Conservation (phyloP, 129 eudicot species). For the Silybum marianum region DNA sequence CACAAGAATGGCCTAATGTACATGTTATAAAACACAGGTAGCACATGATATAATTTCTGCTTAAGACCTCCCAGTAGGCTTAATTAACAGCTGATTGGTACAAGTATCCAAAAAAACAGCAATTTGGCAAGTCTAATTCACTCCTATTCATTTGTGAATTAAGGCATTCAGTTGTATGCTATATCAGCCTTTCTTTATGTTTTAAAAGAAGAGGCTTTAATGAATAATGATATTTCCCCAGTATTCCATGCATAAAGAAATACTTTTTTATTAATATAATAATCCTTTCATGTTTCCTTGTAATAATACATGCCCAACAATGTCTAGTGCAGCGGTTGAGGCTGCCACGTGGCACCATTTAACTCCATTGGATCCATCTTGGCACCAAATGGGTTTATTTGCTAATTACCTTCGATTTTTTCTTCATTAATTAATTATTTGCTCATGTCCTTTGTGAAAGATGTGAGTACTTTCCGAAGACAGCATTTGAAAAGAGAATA, state of each 20-base stretch:
- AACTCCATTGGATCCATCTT: slow-evolving; percentile 43
- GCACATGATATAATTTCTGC: background rate
- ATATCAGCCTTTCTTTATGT: background rate
- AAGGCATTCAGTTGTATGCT: slow-evolving; percentile 14
- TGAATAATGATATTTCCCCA: slow-evolving; percentile 10
- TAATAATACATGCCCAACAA: slow-evolving; percentile 42
- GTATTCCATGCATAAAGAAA: slow-evolving; percentile 29
- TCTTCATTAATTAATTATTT: background rate
- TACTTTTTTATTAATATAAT: slow-evolving; percentile 9
- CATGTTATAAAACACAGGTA: slow-evolving; percentile 1
- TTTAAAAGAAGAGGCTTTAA: slow-evolving; percentile 15
- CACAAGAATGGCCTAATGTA: background rate
- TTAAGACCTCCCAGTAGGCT: slow-evolving; percentile 30
- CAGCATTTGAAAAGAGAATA: background rate
- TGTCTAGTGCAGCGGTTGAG: slow-evolving; percentile 35
- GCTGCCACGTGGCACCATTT: slow-evolving; percentile 38
- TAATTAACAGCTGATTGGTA: slow-evolving; percentile 41
- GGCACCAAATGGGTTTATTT: slow-evolving; percentile 5
- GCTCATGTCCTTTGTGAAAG: background rate
- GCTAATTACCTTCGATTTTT: background rate
- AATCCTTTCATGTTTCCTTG: slow-evolving; percentile 30
- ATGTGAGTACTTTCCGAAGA: background rate
- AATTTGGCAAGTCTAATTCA: slow-evolving; percentile 27
- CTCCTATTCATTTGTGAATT: slow-evolving; percentile 2
- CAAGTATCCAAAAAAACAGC: slow-evolving; percentile 53